Evolutionary conservation across 495 filamentous ascomycete species (phyloP), one percentile per base, ranked within the genome.

Genomic region (Lepidopterella palustris): DNA sequence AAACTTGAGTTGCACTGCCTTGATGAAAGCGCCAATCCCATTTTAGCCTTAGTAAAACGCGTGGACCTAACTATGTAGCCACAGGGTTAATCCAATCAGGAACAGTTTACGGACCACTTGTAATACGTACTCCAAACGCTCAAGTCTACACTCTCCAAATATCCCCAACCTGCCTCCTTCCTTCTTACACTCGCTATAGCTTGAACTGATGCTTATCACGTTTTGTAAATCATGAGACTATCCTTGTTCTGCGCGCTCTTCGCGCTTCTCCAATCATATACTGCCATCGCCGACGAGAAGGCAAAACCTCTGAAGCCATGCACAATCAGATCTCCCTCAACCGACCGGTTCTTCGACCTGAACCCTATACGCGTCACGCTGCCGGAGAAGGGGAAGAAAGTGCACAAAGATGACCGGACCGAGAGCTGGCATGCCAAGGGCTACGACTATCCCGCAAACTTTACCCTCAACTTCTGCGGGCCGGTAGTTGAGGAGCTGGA

Each of bases 401-500:
- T 76, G 31, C 74, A 80, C 51, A 81, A 84, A 67, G 74, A 87
- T 69, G 74, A 82, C 63, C 77, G 84, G 60, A 76, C 78, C n/a
- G 75, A 83, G 39, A 90, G 91, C 78, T 97, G 92, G 84, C 76
- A 84, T 47, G 87, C 88, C 8, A 83, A 79, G 59, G 95, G 95
- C 24, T 88, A 86, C 64, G 92, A 96, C 70, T 90, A 95, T 68
- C 79, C 79, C 24, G 82, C 86, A 13, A 97, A 97, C 73, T 97
- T 99, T 70, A 97, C 91, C 0, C 69, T 99, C 55, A 99, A 99
- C 68, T 86, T 99, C 64, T 99, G 95, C 73, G 86, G 81, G 45
- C 81, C 91, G 1, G 90, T 96, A 23, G 81, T 97, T 29, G 88
- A 95, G 63, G 72, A 80, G 27, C 71, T 92, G 20, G 79, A 84